A percentile compares a stretch with the other conserved stretches of the same genome.
Evolutionary conservation across 306 rosid species (phyloP).

Genomic region (Chamaecrista fasciculata): DNA sequence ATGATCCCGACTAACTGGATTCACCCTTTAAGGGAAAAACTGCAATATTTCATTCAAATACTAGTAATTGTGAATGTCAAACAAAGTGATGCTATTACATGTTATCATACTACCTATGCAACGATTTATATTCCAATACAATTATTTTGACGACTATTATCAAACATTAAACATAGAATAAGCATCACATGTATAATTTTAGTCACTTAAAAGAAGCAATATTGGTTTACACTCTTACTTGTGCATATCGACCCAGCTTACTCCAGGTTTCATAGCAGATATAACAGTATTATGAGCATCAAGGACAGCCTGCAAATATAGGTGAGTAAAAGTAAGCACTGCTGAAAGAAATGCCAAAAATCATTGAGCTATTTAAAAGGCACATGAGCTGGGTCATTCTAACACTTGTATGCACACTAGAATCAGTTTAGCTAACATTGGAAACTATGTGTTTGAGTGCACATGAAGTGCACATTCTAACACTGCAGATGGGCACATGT

Average conservation of each 20-base stretch:
- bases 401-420: conserved; percentile 7
- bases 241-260: conserved; percentile 84
- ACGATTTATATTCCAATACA: conserved; percentile 11
- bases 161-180: conserved; percentile 18
- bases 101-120: neutral
- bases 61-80: neutral
- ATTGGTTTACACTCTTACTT: conserved; percentile 45
- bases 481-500: conserved; percentile 13
- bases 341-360: conserved; percentile 17
- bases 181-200: conserved; percentile 11
- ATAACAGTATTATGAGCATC: conserved; percentile 85
- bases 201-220: conserved; percentile 12
- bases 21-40: neutral
- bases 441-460: conserved; percentile 2
- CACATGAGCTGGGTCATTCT: conserved; percentile 8
- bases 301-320: conserved; percentile 78
- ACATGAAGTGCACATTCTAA: too few relatives aligned
- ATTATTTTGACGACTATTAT: neutral
- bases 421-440: neutral
- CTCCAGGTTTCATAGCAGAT: conserved; percentile 75
- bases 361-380: conserved; percentile 8
- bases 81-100: neutral
- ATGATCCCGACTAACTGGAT: conserved; percentile 1
- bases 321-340: conserved; percentile 6
- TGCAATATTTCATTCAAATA: conserved; percentile 10